Conservation (phyloP, 805 yeast genomes). For the Metschnikowia anglica region DNA sequence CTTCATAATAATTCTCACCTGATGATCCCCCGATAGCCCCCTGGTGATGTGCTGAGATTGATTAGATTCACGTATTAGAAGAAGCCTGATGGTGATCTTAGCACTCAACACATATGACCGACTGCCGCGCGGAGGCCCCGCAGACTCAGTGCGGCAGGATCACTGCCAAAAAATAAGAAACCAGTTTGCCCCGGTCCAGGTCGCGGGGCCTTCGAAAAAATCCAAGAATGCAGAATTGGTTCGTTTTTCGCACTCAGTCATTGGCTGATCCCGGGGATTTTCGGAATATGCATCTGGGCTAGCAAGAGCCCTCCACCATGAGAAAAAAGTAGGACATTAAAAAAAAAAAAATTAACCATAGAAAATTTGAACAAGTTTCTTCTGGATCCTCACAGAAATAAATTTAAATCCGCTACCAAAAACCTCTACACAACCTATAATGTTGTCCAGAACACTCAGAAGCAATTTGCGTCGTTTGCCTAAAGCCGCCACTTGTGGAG, state of each 20-base stretch:
- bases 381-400: no score
- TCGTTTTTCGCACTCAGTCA: slow-evolving; percentile 19
- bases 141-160: no score
- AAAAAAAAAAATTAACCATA: slow-evolving; percentile 3
- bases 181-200: no score
- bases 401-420: not conserved
- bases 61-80: not conserved
- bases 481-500: slow-evolving; percentile 14
- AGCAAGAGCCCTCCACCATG: no score
- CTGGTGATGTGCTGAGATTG: not conserved
- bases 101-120: no score
- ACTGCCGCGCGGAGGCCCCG: no score
- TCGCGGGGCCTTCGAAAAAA: no score
- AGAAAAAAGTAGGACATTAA: not conserved
- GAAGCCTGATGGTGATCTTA: no score
- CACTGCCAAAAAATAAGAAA: no score
- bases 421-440: slow-evolving; percentile 10
- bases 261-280: slow-evolving; percentile 21
- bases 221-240: no score
- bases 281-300: slow-evolving; percentile 18
- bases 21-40: not conserved
- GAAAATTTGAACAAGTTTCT: no score
- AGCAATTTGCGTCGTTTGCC: slow-evolving; percentile 30
- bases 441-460: slow-evolving; percentile 38
- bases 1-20: no score